Evolutionary conservation across 2,329 filamentous ascomycete genomes (phyloP), one percentile per base, ranked within the genome.

Genomic region (Rosellinia necatrix): DNA sequence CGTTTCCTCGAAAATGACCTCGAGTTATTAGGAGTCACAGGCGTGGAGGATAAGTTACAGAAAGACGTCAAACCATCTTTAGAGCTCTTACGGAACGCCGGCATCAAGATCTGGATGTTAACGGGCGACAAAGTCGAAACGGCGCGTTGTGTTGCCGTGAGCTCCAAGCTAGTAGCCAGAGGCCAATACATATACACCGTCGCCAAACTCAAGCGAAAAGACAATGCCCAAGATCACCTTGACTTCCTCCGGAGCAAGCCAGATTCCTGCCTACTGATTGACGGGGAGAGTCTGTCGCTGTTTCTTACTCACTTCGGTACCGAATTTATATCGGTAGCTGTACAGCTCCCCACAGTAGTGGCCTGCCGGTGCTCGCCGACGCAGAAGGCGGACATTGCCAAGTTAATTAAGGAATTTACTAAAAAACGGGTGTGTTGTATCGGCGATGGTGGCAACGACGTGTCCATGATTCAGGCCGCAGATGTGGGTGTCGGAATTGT

Each of bases 51-150:
- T 74, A 96, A 96, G 70, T 83, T 99, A 10, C 94, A 99, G 71
- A 88, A 87, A 61, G 92, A 97, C 68, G 94, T 99, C 68, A 99
- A 97, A 72, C 90, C 93, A 1, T 96, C 92, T 0, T 81, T 99
- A 5, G 96, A 99, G 73, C 84, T 99, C 4, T 83, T 99, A 49
- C 90, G 94, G 63, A 99, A 99, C 67, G 94, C 94, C 0, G 94
- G 94, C 22, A 94, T 99, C 75, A 97, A 97, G 74, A 97, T 99
- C 47, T 99, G 94, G 94, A 99, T 99, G 94, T 80, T 99, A 71
- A 99, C 94, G 0, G 94, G 94, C 42, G 94, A 99, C 79, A 99
- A 99, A 75, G 91, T 99, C 2, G 94, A 99, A 75, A 99, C 94
- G 12, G 94, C 94, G 13, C 87, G 94, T 30, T 99, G 94, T 73